Percentiles rank a stretch among this genome's conserved stretches.
Conservation (phyloP, 208 protist species). For the Trypanosoma congolense region DNA sequence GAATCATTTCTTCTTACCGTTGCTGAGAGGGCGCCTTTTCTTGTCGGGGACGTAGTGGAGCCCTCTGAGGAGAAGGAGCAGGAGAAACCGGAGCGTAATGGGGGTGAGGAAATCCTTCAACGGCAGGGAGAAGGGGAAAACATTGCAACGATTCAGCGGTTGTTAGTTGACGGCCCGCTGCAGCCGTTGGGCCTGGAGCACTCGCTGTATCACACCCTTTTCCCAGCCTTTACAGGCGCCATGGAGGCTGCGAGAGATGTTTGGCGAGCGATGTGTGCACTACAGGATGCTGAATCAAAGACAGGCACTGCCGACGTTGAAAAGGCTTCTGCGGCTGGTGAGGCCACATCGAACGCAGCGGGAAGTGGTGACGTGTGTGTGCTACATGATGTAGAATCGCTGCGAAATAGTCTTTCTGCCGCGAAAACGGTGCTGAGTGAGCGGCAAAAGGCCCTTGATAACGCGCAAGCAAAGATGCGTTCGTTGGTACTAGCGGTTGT, state of each 20-base stretch:
- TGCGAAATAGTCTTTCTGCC: background rate
- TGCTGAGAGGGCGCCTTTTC: slow-evolving; percentile 29
- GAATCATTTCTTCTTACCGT: slow-evolving; percentile 32
- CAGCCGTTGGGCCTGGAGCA: slow-evolving; percentile 51
- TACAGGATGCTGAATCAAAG: slow-evolving; percentile 6
- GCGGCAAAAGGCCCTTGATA: slow-evolving; percentile 9
- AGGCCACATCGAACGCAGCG: background rate
- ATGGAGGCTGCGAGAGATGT: slow-evolving; percentile 34
- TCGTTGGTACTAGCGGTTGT: slow-evolving; percentile 2
- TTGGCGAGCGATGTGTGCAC: slow-evolving; percentile 14
- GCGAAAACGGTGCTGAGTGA: slow-evolving; percentile 3
- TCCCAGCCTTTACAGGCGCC: slow-evolving; percentile 30
- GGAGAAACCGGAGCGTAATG: background rate
- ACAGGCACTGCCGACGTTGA: background rate
- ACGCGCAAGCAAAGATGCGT: slow-evolving; percentile 5
- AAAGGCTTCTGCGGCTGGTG: background rate
- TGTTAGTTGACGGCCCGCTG: slow-evolving; percentile 52
- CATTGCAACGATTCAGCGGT: slow-evolving; percentile 32
- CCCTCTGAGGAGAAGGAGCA: slow-evolving; percentile 6
- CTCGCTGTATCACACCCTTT: slow-evolving; percentile 48
- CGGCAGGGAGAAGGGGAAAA: slow-evolving; percentile 8
- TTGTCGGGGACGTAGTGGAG: slow-evolving; percentile 28
- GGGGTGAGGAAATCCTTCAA: background rate
- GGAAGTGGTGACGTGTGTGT: background rate
- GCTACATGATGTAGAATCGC: background rate